Conservation (phyloP, 2,329 filamentous ascomycete genomes). For the Pseudogymnoascus sp. region DNA sequence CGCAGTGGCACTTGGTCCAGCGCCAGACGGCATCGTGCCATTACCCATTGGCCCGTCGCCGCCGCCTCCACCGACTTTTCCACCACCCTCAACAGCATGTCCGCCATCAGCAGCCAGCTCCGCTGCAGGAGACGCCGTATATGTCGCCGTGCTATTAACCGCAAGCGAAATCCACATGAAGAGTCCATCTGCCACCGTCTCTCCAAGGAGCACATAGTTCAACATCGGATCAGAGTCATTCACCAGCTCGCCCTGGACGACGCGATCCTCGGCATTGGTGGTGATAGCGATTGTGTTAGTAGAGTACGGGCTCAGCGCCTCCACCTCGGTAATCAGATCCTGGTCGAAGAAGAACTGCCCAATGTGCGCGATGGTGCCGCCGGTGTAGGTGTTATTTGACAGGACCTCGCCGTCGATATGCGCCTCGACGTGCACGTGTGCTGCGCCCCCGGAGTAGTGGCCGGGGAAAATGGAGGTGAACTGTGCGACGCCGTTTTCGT, state of each 20-base stretch:
- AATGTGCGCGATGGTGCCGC: constrained; percentile 45
- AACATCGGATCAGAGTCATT: constrained; percentile 40
- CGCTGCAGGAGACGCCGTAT: not conserved
- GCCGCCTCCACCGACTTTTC: not conserved
- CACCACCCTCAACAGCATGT: not conserved
- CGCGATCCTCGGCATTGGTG: constrained; percentile 39
- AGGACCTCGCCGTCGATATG: constrained; percentile 32
- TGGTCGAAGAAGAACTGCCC: constrained; percentile 60
- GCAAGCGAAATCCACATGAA: constrained; percentile 47
- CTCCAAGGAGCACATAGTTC: constrained; percentile 50
- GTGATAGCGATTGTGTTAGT: constrained; percentile 39
- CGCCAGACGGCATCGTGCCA: not conserved
- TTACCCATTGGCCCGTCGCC: not conserved
- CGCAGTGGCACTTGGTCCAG: not conserved
- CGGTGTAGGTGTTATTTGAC: constrained; percentile 39
- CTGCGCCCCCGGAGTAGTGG: constrained; percentile 37
- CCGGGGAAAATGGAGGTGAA: constrained; percentile 37
- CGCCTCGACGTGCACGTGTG: constrained; percentile 41
- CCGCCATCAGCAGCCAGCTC: not conserved
- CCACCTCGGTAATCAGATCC: constrained; percentile 43
- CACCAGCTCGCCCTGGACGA: constrained; percentile 38
- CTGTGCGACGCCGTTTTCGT: constrained; percentile 33
- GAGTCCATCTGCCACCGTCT: constrained; percentile 41
- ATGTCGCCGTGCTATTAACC: constrained; percentile 31
- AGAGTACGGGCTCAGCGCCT: constrained; percentile 37